Evolutionary conservation across 352 stramenopile genomes (phyloP), one percentile per base, ranked within the genome.

Genomic region (Phytophthora lateralis): DNA sequence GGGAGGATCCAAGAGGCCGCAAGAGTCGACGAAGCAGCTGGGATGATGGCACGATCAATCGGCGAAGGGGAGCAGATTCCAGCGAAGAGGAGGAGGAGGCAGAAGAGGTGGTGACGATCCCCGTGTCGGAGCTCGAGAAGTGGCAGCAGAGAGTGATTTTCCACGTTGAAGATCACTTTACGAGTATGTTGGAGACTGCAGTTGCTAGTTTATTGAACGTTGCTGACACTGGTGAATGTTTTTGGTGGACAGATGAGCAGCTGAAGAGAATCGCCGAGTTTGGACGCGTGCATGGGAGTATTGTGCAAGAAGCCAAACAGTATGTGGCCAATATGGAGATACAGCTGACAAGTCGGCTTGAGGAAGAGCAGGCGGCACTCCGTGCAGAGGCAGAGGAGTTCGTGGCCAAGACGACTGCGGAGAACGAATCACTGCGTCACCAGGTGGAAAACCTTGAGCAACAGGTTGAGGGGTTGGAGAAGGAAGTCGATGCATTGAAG

Each of bases 241-340:
- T 17, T 26, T 37, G 18, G 9, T 62, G 9, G 26, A 10, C 38
- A 92, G 83, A 89, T 53, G 79, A 92, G 39, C 83, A 92, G 60
- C 60, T 92, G 17, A 92, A 90, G 65, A 76, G 83, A 32, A 92
- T 92, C 52, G 75, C 78, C 1, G 83, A 92, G 54, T 92, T 92
- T 54, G 83, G 83, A 26, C 80, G 83, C 29, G 80, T 88, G 12
- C 80, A 89, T 59, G 79, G 77, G 3, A 88, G 66, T 38, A 63
- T 92, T 9, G 53, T 90, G 30, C 75, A 83, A 20, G 80, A 92
- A 56, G 80, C 83, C 3, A 88, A 81, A 46, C 65, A 88, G 51
- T 84, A 88, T 53, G 83, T 92, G 21, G 69, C 63, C 44, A 76
- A 71, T 55, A 69, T 90, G 32, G 82, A 91, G 47, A 69, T 69